Evolutionary conservation across 2,329 filamentous ascomycete genomes (phyloP).

Genomic region (Fusarium pseudograminearum): DNA sequence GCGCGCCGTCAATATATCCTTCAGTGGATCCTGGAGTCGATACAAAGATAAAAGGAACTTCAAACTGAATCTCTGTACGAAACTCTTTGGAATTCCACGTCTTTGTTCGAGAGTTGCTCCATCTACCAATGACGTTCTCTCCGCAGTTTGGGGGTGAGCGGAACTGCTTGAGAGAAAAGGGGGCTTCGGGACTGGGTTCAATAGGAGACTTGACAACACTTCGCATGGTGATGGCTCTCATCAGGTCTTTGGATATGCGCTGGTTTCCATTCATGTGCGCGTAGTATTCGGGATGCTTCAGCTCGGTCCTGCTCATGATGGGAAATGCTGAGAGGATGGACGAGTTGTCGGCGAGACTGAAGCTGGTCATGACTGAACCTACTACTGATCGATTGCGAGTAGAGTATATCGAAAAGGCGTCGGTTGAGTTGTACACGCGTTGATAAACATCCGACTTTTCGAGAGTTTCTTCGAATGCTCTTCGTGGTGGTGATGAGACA

Average conservation of each 20-base stretch:
- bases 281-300: constrained; percentile 24
- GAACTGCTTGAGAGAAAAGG: constrained; percentile 24
- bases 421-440: constrained; percentile 20
- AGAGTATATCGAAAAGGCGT: constrained; percentile 12
- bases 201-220: constrained; percentile 19
- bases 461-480: constrained; percentile 7
- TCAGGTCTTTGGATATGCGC: constrained; percentile 10
- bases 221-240: constrained; percentile 19
- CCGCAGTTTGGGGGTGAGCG: constrained; percentile 20
- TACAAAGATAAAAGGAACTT: constrained; percentile 15
- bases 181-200: neutral
- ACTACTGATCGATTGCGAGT: neutral
- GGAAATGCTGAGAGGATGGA: constrained; percentile 25
- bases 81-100: constrained; percentile 17
- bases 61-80: constrained; percentile 15
- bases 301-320: constrained; percentile 21
- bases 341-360: constrained; percentile 21
- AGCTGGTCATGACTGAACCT: constrained; percentile 20
- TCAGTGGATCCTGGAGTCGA: neutral
- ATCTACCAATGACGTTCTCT: constrained; percentile 16
- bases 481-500: neutral
- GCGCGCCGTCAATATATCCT: neutral
- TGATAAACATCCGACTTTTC: constrained; percentile 9
- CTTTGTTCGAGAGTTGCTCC: constrained; percentile 21
- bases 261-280: constrained; percentile 11